Evolutionary conservation across 257 asterid genomes (phyloP), one percentile per base, ranked within the genome.

Genomic region (Datura wrightii): DNA sequence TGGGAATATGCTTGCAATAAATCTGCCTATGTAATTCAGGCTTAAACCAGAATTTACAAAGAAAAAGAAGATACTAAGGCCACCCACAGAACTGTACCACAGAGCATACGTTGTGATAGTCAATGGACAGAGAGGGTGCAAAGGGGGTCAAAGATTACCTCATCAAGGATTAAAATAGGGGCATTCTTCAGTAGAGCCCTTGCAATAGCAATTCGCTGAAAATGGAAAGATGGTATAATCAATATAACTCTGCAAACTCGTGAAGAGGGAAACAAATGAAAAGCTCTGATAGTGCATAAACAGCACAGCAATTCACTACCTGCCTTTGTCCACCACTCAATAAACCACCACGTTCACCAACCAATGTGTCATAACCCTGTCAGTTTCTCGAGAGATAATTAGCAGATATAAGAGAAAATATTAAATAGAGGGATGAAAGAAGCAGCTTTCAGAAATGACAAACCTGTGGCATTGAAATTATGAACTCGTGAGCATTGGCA

Each of bases 281-380:
- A 78, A 15, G 82, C 82, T 14, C 41, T 52, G 48, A 8, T 31
- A 31, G 82, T 14, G 82, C 82, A 76, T 76, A 50, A 76, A 52
- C 80, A 50, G 31, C 62, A 6, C 42, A 80, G 10, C 78, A 82
- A 70, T 56, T 11, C 1, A 31, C 13, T 93, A 93, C 98, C 99
- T 96, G 99, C 58, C 98, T 89, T 91, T 96, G 99, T 71, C 98
- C 99, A 65, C 99, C 99, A 83, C 99, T 96, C 89, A 96, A 88
- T 87, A 96, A 83, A 44, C 99, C 98, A 55, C 99, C 99, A 62
- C 98, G 98, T 88, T 96, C 99, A 83, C 99, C 99, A 52, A 96
- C 99, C 79, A 91, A 89, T 69, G 99, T 96, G 87, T 94, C 97
- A 62, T 96, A 96, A 69, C 98, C 98, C 98, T 96, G 86, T 52